Evolutionary conservation across 352 stramenopile genomes (phyloP), one percentile per base, ranked within the genome.

Genomic region (Phytophthora sp.): DNA sequence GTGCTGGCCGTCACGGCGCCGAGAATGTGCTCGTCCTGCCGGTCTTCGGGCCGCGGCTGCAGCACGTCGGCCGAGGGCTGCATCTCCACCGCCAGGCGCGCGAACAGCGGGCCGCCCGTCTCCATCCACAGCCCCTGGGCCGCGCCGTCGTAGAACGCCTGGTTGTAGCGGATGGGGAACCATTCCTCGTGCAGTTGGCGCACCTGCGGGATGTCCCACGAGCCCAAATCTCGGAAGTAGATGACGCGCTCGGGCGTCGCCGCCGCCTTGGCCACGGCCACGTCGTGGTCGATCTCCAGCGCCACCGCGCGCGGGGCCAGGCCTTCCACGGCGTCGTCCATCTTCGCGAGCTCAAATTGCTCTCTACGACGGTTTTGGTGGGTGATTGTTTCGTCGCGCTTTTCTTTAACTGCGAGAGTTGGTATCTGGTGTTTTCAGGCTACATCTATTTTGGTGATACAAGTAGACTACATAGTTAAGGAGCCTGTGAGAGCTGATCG

Each of bases 91-190:
- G 89, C 93, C 7, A 98, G 63, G 30, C 88, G 88, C 15, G 92
- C 91, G 71, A 98, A 98, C 11, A 99, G 69, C 10, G 86, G 77
- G 5, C 95, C 83, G 7, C 84, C 82, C 3, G 83, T 96, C 52
- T 96, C 92, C 53, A 84, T 85, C 88, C 97, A 97, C 17, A 89
- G 54, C 18, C 87, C 82, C 27, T 87, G 70, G 9, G 92, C 89
- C 1, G 97, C 78, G 32, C 92, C 82, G 50, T 98, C 91, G 69
- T 99, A 99, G 73, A 99, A 99, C 43, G 89, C 84, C 59, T 97
- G 78, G 63, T 97, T 97, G 77, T 99, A 99, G 27, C 87, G 77
- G 35, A 99, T 98, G 3, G 97, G 97, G 67, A 99, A 99, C 93
- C 96, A 99, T 60, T 97, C 76, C 66, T 99, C 96, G 73, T 99